These are phyloP conservation scores for Claviceps spartinae DNA, from an alignment of 2,329 filamentous ascomycete species.

Conservation along the genomic window DNA sequence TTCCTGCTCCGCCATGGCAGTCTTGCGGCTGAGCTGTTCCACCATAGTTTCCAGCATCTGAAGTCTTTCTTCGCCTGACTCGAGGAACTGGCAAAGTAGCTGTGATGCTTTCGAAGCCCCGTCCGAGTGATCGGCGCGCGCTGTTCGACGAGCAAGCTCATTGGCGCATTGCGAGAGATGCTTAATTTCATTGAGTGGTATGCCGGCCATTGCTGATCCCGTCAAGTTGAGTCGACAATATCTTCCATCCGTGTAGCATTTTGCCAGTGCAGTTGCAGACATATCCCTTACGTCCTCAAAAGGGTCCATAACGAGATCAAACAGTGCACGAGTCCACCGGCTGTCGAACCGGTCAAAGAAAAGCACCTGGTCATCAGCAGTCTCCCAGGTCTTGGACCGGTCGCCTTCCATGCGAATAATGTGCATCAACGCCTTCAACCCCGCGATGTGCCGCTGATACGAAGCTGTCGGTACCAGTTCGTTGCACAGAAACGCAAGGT, in stretches of 20 bases:
- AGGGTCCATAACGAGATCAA: slow-evolving; percentile 74
- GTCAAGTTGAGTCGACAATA: slow-evolving; percentile 16
- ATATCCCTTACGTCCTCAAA: slow-evolving; percentile 77
- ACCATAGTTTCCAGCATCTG: slow-evolving; percentile 45
- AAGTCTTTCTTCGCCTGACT: slow-evolving; percentile 26
- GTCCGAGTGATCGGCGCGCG: slow-evolving; percentile 83
- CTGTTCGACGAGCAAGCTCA: slow-evolving; percentile 50
- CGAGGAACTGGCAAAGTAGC: slow-evolving; percentile 48
- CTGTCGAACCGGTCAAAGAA: slow-evolving; percentile 30
- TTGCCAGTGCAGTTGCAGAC: slow-evolving; percentile 36
- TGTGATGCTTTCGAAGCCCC: slow-evolving; percentile 69
- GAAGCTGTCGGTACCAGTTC: slow-evolving; percentile 73
- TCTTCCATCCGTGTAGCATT: slow-evolving; percentile 29
- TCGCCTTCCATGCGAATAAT: slow-evolving; percentile 60
- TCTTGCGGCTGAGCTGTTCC: slow-evolving; percentile 47
- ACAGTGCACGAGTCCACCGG: slow-evolving; percentile 47
- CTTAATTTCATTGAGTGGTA: slow-evolving; percentile 21
- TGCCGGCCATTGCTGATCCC: slow-evolving; percentile 4
- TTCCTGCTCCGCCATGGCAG: slow-evolving; percentile 48
- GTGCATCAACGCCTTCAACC: slow-evolving; percentile 55
- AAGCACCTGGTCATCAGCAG: slow-evolving; percentile 23
- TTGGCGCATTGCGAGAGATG: slow-evolving; percentile 41
- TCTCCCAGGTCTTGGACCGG: slow-evolving; percentile 25
- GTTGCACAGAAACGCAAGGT: slow-evolving; percentile 53
- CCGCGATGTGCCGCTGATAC: slow-evolving; percentile 79